phyloP scores from a whole-genome alignment of 352 stramenopile genomes.

The Sclerospora graminicola region DNA sequence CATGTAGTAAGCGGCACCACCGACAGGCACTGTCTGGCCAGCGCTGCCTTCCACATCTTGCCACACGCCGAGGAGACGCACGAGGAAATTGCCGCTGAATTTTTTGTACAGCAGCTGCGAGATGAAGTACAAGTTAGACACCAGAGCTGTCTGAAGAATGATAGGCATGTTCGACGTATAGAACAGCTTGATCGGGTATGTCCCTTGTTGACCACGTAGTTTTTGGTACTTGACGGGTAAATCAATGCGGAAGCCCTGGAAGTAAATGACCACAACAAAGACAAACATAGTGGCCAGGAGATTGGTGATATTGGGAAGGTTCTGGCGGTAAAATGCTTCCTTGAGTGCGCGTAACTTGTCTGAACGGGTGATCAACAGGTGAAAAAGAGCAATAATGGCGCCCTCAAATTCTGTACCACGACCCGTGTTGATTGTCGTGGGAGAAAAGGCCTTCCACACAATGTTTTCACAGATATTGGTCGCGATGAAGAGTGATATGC shows the following conservation, averaged over 20 bases:
- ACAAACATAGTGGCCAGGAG: conserved; percentile 97
- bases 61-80: conserved; percentile 97
- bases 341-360: conserved; percentile 97
- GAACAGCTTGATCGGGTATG: conserved; percentile 99
- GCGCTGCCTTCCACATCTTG: conserved; percentile 92
- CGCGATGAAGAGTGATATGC: conserved; percentile 99
- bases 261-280: conserved; percentile 99
- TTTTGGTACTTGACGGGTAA: conserved; percentile 97
- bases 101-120: conserved; percentile 99
- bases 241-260: conserved; percentile 95
- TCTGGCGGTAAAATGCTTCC: conserved; percentile 98
- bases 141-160: conserved; percentile 97
- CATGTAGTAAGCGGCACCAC: conserved; percentile 97
- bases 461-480: conserved; percentile 99
- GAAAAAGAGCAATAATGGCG: conserved; percentile 98
- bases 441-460: conserved; percentile 99
- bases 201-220: conserved; percentile 97
- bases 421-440: conserved; percentile 99
- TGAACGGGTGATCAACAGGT: conserved; percentile 95
- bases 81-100: conserved; percentile 96
- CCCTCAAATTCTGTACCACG: conserved; percentile 99
- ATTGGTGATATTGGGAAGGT: conserved; percentile 99
- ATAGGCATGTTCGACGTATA: conserved; percentile 99
- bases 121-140: conserved; percentile 99
- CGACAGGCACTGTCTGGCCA: conserved; percentile 93